These are phyloP conservation scores for Penicillium corylophilum DNA, from an alignment of 2,329 filamentous ascomycete genomes.

Conservation along the genomic window DNA sequence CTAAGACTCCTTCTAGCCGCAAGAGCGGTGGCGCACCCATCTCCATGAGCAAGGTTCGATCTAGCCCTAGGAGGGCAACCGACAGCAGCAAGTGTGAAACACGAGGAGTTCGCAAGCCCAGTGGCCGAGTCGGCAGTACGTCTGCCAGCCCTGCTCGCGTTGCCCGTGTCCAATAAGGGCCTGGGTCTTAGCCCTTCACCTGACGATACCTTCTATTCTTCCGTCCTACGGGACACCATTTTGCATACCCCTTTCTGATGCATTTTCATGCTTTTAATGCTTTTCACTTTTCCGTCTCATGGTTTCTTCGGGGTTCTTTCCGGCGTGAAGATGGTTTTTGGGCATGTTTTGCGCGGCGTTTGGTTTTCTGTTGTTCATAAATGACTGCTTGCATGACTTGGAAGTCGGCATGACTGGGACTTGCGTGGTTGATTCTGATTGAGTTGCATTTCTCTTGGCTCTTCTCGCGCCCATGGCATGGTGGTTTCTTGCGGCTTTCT, in stretches of 20 bases:
- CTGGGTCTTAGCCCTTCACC: constrained; percentile 8
- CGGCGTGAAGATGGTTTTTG: constrained; percentile 21
- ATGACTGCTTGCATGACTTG: constrained; percentile 19
- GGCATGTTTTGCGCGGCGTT: constrained; percentile 30
- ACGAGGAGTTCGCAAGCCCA: constrained; percentile 47
- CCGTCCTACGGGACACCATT: constrained; percentile 15
- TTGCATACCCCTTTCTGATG: constrained; percentile 22
- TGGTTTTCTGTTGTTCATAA: constrained; percentile 20
- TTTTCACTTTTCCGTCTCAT: constrained; percentile 10
- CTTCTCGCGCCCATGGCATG: constrained; percentile 6
- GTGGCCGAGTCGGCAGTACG: constrained; percentile 47
- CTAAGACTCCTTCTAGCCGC: constrained; percentile 56
- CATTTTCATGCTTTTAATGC: constrained; percentile 23
- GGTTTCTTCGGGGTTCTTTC: constrained; percentile 19
- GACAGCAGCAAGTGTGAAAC: constrained; percentile 39
- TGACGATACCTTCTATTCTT: constrained; percentile 20
- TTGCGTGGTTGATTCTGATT: constrained; percentile 3
- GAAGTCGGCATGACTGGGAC: constrained; percentile 14
- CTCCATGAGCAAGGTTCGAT: constrained; percentile 63
- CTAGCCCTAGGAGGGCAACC: constrained; percentile 48
- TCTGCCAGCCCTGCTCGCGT: constrained; percentile 30
- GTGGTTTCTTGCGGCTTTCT: constrained; percentile 11
- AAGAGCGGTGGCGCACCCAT: constrained; percentile 54
- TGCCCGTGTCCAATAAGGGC: constrained; percentile 22
- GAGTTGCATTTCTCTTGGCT: background rate